Conservation (phyloP, 148 eudicot species). For the Rhododendron kiyosumense region DNA sequence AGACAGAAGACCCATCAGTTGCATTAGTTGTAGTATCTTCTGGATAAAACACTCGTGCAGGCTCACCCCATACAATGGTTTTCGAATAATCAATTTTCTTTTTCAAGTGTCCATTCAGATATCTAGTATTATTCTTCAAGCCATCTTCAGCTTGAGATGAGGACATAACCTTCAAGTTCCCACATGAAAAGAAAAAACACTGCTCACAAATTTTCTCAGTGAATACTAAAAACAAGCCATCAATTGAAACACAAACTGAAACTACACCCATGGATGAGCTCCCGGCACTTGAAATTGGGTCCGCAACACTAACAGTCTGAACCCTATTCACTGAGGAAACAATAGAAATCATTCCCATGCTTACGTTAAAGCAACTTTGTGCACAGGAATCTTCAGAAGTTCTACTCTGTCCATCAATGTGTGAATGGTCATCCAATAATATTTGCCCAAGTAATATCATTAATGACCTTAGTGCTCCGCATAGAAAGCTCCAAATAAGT, state of each 20-base stretch:
- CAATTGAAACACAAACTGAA: constrained; percentile 33
- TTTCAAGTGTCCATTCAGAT: constrained; percentile 21
- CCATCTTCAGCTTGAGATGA: constrained; percentile 26
- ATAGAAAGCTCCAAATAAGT: constrained; percentile 35
- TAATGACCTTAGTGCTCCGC: constrained; percentile 26
- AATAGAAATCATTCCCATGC: constrained; percentile 48
- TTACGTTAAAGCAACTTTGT: constrained; percentile 35
- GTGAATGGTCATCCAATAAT: constrained; percentile 12
- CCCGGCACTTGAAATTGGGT: constrained; percentile 22
- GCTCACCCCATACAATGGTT: constrained; percentile 51
- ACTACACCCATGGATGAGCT: constrained; percentile 28
- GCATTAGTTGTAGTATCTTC: constrained; percentile 18
- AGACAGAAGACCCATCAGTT: constrained; percentile 25
- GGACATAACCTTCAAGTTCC: constrained; percentile 44
- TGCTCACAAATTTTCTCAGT: constrained; percentile 46
- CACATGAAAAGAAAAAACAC: constrained; percentile 44
- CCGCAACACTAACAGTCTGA: constrained; percentile 25
- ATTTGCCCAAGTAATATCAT: constrained; percentile 21
- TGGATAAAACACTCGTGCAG: constrained; percentile 34
- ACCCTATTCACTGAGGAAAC: constrained; percentile 31
- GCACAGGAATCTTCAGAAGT: constrained; percentile 32
- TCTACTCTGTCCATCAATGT: constrained; percentile 10
- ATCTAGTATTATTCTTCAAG: constrained; percentile 14
- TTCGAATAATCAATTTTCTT: constrained; percentile 25
- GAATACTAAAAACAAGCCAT: constrained; percentile 33